Conservation (phyloP, 2,329 filamentous ascomycete genomes). For the Byssochlamys sp. region DNA sequence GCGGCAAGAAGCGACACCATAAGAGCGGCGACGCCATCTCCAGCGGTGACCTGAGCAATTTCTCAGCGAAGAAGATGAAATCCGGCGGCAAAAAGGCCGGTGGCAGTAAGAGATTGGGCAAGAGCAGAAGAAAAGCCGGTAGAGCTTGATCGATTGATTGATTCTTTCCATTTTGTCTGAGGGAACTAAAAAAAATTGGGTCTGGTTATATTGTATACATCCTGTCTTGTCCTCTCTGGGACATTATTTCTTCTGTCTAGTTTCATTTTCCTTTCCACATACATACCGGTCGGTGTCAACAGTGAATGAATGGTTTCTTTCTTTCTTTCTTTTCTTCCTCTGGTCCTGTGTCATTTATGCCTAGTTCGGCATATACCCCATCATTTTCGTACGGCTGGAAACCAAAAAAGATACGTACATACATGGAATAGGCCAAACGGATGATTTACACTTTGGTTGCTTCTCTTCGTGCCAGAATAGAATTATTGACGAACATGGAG, state of each 20-base stretch:
- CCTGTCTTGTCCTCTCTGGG: not conserved
- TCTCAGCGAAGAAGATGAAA: constrained; percentile 82
- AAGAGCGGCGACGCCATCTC: constrained; percentile 87
- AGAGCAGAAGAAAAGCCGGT: constrained; percentile 37
- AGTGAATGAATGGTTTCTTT: not conserved
- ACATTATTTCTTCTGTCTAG: not conserved
- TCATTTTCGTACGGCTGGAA: too few species aligned
- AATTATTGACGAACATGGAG: too few species aligned
- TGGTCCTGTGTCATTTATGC: not conserved
- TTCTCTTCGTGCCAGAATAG: too few species aligned
- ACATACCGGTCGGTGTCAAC: not conserved
- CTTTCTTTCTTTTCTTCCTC: not conserved
- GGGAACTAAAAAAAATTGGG: not conserved
- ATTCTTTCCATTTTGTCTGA: not conserved
- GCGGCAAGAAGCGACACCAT: constrained; percentile 81
- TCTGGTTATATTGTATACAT: not conserved
- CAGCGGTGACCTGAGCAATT: constrained; percentile 68
- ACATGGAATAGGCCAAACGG: too few species aligned
- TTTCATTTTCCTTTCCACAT: not conserved
- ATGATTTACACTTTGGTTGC: too few species aligned
- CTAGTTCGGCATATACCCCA: not conserved
- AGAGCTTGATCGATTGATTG: constrained; percentile 1
- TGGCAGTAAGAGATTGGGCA: constrained; percentile 40
- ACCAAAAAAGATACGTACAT: too few species aligned
- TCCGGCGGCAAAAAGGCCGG: constrained; percentile 25